Conservation (phyloP, 1,139 yeast species). For the Suhomyces maxii region DNA sequence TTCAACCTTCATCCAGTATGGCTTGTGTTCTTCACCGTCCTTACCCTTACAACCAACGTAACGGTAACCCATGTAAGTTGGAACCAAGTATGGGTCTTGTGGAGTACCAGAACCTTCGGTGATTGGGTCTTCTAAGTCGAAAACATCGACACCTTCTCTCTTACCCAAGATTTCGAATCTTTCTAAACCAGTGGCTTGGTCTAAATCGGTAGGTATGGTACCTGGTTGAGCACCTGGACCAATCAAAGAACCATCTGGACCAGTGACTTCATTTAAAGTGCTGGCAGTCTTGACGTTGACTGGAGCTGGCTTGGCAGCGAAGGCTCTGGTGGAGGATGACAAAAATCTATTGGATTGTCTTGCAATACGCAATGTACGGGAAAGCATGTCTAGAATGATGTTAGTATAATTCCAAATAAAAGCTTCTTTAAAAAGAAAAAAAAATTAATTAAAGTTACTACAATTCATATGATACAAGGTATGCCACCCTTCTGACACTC, state of each 20-base stretch:
- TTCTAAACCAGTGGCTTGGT: conserved; percentile 98
- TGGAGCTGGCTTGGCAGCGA: conserved; percentile 23
- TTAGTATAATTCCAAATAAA: conserved; percentile 23
- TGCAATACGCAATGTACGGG: conserved; percentile 43
- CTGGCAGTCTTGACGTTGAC: conserved; percentile 55
- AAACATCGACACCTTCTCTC: conserved; percentile 92
- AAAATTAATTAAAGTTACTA: too few relatives aligned
- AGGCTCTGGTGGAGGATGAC: conserved; percentile 37
- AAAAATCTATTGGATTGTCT: conserved; percentile 44
- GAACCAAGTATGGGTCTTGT: conserved; percentile 80
- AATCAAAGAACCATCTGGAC: conserved; percentile 70
- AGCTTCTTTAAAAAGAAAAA: too few relatives aligned
- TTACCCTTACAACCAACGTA: conserved; percentile 98
- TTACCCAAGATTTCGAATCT: conserved; percentile 94
- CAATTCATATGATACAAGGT: too few relatives aligned
- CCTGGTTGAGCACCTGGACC: conserved; percentile 89
- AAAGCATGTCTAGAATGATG: conserved; percentile 32
- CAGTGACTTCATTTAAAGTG: conserved; percentile 73
- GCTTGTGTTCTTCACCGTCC: conserved; percentile 83
- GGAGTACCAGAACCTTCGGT: conserved; percentile 84
- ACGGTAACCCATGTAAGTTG: conserved; percentile 90
- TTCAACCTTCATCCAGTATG: conserved; percentile 93
- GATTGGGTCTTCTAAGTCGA: conserved; percentile 88
- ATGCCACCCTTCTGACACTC: too few relatives aligned
- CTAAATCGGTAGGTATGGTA: conserved; percentile 87